phyloP scores from a whole-genome alignment of 805 yeast genomes.

The Hanseniaspora occidentalis region DNA sequence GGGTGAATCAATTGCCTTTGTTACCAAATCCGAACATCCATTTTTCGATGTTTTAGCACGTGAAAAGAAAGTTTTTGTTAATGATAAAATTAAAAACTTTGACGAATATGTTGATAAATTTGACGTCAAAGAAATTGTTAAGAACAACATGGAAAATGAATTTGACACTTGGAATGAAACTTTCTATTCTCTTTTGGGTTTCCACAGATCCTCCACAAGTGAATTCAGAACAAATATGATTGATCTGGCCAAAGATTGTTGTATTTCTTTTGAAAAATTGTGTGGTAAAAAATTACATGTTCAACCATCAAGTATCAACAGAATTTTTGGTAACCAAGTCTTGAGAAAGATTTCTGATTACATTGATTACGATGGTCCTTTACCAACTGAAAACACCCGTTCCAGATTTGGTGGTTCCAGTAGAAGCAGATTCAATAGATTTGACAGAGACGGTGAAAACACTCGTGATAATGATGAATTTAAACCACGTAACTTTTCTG shows the following conservation, averaged over 20 bases:
- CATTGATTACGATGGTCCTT: constrained; percentile 4
- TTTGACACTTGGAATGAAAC: constrained; percentile 20
- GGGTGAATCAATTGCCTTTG: constrained; percentile 57
- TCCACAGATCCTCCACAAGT: constrained; percentile 23
- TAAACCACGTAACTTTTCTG: not conserved
- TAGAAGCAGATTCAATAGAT: constrained; percentile 9
- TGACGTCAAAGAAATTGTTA: constrained; percentile 17
- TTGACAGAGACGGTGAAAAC: not conserved
- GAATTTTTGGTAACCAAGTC: constrained; percentile 23
- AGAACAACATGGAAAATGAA: constrained; percentile 15
- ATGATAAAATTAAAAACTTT: constrained; percentile 30
- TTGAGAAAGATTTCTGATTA: constrained; percentile 11
- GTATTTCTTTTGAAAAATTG: constrained; percentile 10
- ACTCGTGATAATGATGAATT: not conserved
- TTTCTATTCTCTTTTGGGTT: constrained; percentile 26
- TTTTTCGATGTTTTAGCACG: constrained; percentile 37
- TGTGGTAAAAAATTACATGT: constrained; percentile 20
- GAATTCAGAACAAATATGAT: constrained; percentile 23
- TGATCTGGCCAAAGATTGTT: constrained; percentile 22
- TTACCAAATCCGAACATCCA: constrained; percentile 42
- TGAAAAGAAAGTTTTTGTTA: constrained; percentile 44
- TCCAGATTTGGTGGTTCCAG: constrained; percentile 10
- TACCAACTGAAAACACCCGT: constrained; percentile 7
- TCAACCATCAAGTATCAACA: constrained; percentile 15
- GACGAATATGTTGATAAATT: constrained; percentile 26